These are phyloP conservation scores for Populus hybrid DNA, from an alignment of 441 rosid genomes.

Conservation along the genomic window DNA sequence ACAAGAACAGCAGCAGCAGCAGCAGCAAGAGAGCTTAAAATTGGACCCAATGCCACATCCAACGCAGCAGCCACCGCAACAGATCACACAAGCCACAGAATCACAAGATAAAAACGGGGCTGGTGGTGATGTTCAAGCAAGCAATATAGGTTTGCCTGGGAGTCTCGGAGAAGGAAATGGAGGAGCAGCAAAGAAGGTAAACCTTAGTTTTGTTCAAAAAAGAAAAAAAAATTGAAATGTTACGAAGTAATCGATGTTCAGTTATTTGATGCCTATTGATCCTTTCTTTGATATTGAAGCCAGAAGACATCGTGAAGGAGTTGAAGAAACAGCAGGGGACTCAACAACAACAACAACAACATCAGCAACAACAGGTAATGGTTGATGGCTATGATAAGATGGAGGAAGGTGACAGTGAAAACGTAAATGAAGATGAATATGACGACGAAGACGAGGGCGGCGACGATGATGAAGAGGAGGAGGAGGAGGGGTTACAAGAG, in stretches of 20 bases:
- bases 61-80: conserved; percentile 11
- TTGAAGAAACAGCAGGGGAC: conserved; percentile 35
- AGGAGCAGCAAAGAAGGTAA: conserved; percentile 41
- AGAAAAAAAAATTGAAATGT: not conserved
- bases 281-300: conserved; percentile 61
- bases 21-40: conserved; percentile 17
- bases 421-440: conserved; percentile 28
- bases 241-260: too few relatives aligned
- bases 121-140: conserved; percentile 1
- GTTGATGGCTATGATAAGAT: conserved; percentile 39
- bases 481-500: conserved; percentile 32
- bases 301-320: conserved; percentile 89
- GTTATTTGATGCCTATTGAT: conserved; percentile 23
- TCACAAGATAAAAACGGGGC: conserved; percentile 24
- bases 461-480: conserved; percentile 40
- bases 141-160: conserved; percentile 15
- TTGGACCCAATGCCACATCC: conserved; percentile 18
- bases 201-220: not conserved
- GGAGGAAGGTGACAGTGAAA: conserved; percentile 38
- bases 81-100: conserved; percentile 10
- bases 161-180: conserved; percentile 32
- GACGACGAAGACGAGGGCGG: conserved; percentile 35
- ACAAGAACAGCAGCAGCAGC: conserved; percentile 25
- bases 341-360: conserved; percentile 16
- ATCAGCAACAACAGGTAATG: conserved; percentile 21